Evolutionary conservation across 805 yeast genomes (phyloP).

Genomic region (Torulaspora quercuum): DNA sequence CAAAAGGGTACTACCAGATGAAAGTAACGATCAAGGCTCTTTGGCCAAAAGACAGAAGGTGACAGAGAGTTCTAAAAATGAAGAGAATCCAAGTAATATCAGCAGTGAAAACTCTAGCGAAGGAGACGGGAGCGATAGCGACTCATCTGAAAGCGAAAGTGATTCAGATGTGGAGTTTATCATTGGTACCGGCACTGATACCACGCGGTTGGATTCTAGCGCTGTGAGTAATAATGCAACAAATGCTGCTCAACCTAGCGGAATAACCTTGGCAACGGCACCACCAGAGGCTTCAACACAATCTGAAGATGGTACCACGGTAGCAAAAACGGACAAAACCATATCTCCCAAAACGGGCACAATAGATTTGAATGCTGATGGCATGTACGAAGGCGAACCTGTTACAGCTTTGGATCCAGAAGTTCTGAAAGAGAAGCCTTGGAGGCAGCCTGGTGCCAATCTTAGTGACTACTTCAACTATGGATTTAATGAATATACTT

Average conservation of each 20-base stretch:
- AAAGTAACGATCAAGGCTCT: conserved; percentile 13
- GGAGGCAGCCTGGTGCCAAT: conserved; percentile 98
- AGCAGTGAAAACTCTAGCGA: conserved; percentile 38
- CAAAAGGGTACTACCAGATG: conserved; percentile 23
- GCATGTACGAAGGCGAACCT: conserved; percentile 67
- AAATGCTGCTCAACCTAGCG: conserved; percentile 16
- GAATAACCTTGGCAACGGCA: conserved; percentile 12
- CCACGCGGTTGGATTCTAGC: conserved; percentile 28
- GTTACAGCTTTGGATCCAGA: conserved; percentile 77
- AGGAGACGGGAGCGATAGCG: conserved; percentile 45
- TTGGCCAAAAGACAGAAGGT: conserved; percentile 12
- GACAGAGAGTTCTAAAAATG: conserved; percentile 7
- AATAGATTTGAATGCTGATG: conserved; percentile 36
- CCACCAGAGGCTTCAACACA: conserved; percentile 5
- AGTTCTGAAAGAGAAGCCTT: conserved; percentile 87
- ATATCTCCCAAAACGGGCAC: conserved; percentile 26
- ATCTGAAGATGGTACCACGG: conserved; percentile 10
- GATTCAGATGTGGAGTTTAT: conserved; percentile 82
- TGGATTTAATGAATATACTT: conserved; percentile 93
- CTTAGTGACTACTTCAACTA: conserved; percentile 90
- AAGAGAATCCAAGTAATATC: conserved; percentile 22
- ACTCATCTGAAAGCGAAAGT: conserved; percentile 43
- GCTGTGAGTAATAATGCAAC: conserved; percentile 20
- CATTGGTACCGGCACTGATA: conserved; percentile 47
- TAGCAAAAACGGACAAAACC: conserved; percentile 17